These are phyloP conservation scores for Nevesoporus exiguus DNA, from an alignment of 768 basidiomycete species.

Conservation along the genomic window DNA sequence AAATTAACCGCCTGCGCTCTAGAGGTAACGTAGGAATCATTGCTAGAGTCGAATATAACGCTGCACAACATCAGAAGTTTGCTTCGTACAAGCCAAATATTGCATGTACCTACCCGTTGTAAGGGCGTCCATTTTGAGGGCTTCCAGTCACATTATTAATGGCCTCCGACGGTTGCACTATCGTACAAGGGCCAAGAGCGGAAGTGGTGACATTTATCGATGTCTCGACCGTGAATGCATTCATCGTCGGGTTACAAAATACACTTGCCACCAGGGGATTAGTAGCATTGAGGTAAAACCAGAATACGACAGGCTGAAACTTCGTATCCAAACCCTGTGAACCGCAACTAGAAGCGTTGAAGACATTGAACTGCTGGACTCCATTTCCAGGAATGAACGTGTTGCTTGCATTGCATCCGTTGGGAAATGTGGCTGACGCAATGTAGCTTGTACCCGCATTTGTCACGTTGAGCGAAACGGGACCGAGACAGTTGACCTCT, in stretches of 20 bases:
- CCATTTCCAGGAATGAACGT: slow-evolving; percentile 38
- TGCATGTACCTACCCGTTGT: slow-evolving; percentile 50
- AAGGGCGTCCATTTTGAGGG: slow-evolving; percentile 44
- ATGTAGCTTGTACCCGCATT: slow-evolving; percentile 29
- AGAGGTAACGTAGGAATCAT: slow-evolving; percentile 47
- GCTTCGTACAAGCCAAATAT: not conserved
- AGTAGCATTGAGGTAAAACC: slow-evolving; percentile 48
- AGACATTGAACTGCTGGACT: slow-evolving; percentile 49
- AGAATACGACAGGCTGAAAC: slow-evolving; percentile 63
- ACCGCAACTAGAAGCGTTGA: slow-evolving; percentile 34
- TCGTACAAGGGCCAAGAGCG: slow-evolving; percentile 38
- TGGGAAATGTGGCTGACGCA: slow-evolving; percentile 43
- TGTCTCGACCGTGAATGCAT: slow-evolving; percentile 41
- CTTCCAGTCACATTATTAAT: slow-evolving; percentile 52
- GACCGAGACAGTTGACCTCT: slow-evolving; percentile 43
- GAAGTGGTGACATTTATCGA: slow-evolving; percentile 43
- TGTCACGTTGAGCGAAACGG: slow-evolving; percentile 30
- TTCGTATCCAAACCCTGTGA: slow-evolving; percentile 30
- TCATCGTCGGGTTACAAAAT: slow-evolving; percentile 56
- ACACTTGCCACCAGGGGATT: slow-evolving; percentile 44
- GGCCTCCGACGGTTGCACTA: slow-evolving; percentile 26
- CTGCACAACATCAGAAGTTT: slow-evolving; percentile 24
- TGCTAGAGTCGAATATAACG: slow-evolving; percentile 37
- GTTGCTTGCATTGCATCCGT: slow-evolving; percentile 43
- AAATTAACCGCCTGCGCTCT: slow-evolving; percentile 47